A percentile compares a stretch with the other conserved stretches of the same genome.
Evolutionary conservation across 2,329 filamentous ascomycete genomes (phyloP).

Genomic region (Pseudogymnoascus sp.): DNA sequence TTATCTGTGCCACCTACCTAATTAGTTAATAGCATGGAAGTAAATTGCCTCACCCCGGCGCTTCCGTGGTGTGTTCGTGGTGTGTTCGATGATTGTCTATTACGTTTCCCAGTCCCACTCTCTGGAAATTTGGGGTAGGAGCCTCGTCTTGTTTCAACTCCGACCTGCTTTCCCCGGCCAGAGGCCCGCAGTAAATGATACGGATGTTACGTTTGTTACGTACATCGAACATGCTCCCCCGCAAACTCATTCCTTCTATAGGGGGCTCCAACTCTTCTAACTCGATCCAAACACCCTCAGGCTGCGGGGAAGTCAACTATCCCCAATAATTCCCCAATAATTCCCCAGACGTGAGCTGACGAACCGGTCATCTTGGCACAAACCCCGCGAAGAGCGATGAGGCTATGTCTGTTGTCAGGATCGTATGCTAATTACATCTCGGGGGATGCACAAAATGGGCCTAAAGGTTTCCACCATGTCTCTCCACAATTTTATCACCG

Average conservation of each 20-base stretch:
- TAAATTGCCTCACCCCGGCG: conserved; percentile 4
- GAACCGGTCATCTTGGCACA: conserved; percentile 3
- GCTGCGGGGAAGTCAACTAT: conserved; percentile 1
- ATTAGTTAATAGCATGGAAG: conserved; percentile 1
- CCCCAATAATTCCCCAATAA: conserved; percentile 2
- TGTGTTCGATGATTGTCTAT: background rate
- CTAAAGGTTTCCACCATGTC: background rate
- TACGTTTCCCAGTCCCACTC: conserved; percentile 4
- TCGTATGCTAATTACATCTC: background rate
- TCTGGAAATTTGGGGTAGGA: background rate
- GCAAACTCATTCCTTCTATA: background rate
- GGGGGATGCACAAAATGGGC: background rate
- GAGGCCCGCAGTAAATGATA: background rate
- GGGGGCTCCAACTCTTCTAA: background rate
- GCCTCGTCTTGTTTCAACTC: background rate
- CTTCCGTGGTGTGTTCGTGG: background rate
- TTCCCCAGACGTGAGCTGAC: background rate
- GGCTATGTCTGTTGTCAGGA: background rate
- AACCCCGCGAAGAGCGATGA: background rate
- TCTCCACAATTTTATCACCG: background rate
- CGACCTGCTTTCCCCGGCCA: background rate
- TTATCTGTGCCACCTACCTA: background rate
- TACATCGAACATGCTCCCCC: background rate
- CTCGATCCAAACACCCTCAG: background rate
- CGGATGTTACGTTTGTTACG: background rate